These are phyloP conservation scores for Dictyostelium firmibasis DNA, from an alignment of 78 protist species.

Conservation along the genomic window DNA sequence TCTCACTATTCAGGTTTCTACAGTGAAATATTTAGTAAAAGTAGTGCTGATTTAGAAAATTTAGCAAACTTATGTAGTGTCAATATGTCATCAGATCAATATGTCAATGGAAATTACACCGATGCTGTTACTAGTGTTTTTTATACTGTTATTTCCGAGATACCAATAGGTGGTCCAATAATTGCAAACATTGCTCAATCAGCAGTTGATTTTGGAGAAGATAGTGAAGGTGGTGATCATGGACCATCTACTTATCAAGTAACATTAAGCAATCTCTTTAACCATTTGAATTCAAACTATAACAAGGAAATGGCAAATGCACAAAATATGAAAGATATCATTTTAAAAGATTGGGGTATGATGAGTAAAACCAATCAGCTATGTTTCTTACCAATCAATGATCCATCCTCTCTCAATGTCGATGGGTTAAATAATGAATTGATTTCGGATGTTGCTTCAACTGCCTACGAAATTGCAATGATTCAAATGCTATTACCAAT, in stretches of 20 bases:
- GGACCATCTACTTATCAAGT: not conserved
- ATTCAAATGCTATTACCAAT: conserved; percentile 32
- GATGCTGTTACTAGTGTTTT: not conserved
- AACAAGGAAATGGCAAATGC: not conserved
- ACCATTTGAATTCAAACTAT: not conserved
- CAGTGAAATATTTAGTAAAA: not conserved
- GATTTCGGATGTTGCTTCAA: not conserved
- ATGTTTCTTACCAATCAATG: not conserved
- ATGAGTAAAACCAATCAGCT: not conserved
- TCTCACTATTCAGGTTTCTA: not conserved
- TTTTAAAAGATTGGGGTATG: conserved; percentile 26
- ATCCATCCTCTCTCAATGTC: not conserved
- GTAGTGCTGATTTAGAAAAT: not conserved
- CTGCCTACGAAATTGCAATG: not conserved
- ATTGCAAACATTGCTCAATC: not conserved
- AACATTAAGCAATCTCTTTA: not conserved
- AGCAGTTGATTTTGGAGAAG: not conserved
- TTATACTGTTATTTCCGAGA: not conserved
- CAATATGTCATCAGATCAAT: not conserved
- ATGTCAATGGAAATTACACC: not conserved
- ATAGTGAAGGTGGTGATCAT: too few species aligned
- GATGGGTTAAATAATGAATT: not conserved
- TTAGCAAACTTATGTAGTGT: not conserved
- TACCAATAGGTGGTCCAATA: not conserved
- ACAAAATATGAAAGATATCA: not conserved